These are phyloP conservation scores for Chalciporus sphaerocephalus DNA, from an alignment of 768 basidiomycete genomes.

Conservation along the genomic window DNA sequence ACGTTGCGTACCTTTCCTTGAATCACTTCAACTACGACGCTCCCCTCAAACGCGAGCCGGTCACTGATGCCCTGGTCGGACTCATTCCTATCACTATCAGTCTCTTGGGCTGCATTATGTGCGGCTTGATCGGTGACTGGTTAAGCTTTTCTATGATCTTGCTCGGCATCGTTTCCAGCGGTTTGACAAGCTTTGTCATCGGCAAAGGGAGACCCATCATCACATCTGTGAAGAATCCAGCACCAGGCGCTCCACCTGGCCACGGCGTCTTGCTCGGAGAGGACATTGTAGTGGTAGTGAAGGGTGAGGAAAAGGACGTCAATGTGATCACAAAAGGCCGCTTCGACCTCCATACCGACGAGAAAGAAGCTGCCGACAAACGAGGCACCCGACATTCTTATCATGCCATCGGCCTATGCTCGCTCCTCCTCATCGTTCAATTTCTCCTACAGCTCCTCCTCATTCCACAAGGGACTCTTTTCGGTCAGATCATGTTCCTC, in stretches of 20 bases:
- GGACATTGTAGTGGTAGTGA: slow-evolving; percentile 24
- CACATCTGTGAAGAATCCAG: slow-evolving; percentile 10
- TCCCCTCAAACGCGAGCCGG: background rate
- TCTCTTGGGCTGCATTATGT: slow-evolving; percentile 21
- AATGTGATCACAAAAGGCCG: slow-evolving; percentile 28
- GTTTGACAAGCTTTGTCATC: slow-evolving; percentile 22
- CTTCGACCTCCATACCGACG: slow-evolving; percentile 20
- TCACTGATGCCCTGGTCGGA: slow-evolving; percentile 9
- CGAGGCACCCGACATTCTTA: background rate
- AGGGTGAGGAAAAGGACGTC: slow-evolving; percentile 26
- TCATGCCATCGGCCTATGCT: slow-evolving; percentile 22
- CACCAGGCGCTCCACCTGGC: slow-evolving; percentile 22
- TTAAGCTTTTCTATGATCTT: slow-evolving; percentile 30
- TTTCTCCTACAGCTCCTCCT: slow-evolving; percentile 34
- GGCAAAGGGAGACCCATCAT: slow-evolving; percentile 24
- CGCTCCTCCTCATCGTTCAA: slow-evolving; percentile 28
- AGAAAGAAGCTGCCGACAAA: background rate
- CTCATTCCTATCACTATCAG: slow-evolving; percentile 25
- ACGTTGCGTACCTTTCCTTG: slow-evolving; percentile 23
- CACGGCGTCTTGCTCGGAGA: slow-evolving; percentile 25
- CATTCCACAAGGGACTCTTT: slow-evolving; percentile 31
- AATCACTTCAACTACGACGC: background rate
- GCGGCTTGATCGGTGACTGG: slow-evolving; percentile 27
- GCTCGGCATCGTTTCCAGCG: slow-evolving; percentile 31
- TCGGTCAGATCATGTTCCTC: slow-evolving; percentile 35